Base-by-base conservation (phyloP, 1,139 yeast genomes). In the Pichia sp. region DNA sequence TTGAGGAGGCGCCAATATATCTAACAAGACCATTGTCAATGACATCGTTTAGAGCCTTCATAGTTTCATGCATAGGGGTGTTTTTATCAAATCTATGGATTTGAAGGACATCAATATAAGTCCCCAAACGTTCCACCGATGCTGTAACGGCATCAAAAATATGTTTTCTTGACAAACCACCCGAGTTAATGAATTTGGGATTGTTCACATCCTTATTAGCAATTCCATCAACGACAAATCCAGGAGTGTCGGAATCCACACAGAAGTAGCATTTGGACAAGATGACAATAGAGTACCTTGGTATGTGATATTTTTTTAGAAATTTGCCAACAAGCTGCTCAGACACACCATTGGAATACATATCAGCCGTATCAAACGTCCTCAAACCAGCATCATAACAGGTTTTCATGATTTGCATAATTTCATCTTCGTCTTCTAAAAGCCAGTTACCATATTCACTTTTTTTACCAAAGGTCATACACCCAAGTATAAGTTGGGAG, bases 1-100 rank as follows among this genome's bases (percentile, higher is more conserved):
- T 77, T 2, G 77, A 58, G 1, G 80, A 75, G 3, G 81, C 80
- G 28, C 82, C 82, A 46, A 77, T 65, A 56, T 77, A 77, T 45
- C 80, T 66, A 6, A 68, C 65, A 37, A 60, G 57, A 1, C 82
- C 82, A 27, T 58, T 50, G 44, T 66, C 66, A 32, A 76, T 72
- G 26, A 73, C 64, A 52, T 72, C 76, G 53, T 77, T 69, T 52
- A 77, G 62, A 1, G 81, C 71, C 49, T 58, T 65, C 81, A 77
- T 75, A 37, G 70, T 69, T 52, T 77, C 82, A 41, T 65, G 66
- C 44, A 65, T 64, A 35, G 75, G 70, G 3, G 70, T 65, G 1
- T 61, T 55, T 27, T 53, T 49, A 52, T 76, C 81, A 31, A 65
- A 64, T 48, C 81, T 63, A 56, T 77, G 83, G 45, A 73, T 71